A percentile compares a stretch with the other conserved stretches of the same genome.
phyloP scores from a whole-genome alignment of 106 monocot species.

The Hemerocallis citrina region DNA sequence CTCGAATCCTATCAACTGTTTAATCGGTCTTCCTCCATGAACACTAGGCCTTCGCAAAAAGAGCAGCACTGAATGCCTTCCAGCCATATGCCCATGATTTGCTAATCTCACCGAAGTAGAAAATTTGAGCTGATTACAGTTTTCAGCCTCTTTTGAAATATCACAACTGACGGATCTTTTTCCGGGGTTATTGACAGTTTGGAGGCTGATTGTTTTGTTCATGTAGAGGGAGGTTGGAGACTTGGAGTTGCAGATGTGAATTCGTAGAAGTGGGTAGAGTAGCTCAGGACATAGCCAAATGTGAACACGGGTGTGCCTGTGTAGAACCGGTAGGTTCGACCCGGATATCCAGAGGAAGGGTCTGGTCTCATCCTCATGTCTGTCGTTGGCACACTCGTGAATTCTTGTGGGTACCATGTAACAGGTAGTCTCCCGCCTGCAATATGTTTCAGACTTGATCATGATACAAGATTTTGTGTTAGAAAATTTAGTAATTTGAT shows the following conservation, averaged over 20 bases:
- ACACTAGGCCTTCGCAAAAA: conserved; percentile 32
- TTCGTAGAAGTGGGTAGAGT: conserved; percentile 54
- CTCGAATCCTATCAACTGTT: conserved; percentile 65
- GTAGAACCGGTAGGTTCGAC: conserved; percentile 87
- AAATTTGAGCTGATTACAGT: conserved; percentile 50
- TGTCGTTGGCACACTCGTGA: conserved; percentile 77
- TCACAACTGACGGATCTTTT: conserved; percentile 7
- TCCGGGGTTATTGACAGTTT: conserved; percentile 1
- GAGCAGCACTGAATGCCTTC: conserved; percentile 64
- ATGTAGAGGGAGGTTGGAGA: conserved; percentile 14
- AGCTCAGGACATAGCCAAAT: conserved; percentile 88
- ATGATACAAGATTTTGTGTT: too few relatives aligned
- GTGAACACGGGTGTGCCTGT: conserved; percentile 50
- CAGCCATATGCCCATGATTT: conserved; percentile 63
- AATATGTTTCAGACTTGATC: background rate
- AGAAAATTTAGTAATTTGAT: too few relatives aligned
- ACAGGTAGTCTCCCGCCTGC: conserved; percentile 86
- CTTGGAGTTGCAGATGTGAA: conserved; percentile 22
- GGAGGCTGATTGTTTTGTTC: conserved; percentile 22
- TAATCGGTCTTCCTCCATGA: conserved; percentile 23
- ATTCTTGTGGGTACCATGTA: conserved; percentile 94
- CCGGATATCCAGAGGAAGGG: conserved; percentile 61
- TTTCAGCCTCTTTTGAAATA: too few relatives aligned
- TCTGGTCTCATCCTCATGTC: conserved; percentile 94
- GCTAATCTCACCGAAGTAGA: conserved; percentile 39